These are phyloP conservation scores for Lactarius tabidus DNA, from an alignment of 768 basidiomycete genomes.

Conservation along the genomic window DNA sequence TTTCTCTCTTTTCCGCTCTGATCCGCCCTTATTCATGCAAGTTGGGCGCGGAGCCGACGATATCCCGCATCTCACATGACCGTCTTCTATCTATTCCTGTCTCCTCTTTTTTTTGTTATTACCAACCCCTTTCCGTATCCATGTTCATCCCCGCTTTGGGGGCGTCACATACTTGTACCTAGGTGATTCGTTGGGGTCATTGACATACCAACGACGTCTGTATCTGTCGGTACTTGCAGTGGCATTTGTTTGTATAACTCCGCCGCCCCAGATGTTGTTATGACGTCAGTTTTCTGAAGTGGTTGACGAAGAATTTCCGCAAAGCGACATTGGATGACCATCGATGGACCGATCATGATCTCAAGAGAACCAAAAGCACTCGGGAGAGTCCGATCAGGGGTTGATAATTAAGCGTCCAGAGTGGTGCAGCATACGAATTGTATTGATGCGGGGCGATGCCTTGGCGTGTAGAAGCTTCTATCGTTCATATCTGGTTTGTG, in stretches of 20 bases:
- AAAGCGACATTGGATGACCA: background rate
- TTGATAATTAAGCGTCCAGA: background rate
- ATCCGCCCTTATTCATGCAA: background rate
- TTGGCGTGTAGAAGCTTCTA: background rate
- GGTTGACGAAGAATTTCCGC: background rate
- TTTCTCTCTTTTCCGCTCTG: background rate
- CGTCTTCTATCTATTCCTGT: background rate
- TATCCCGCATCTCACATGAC: conserved; percentile 19
- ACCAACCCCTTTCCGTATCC: background rate
- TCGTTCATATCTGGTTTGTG: background rate
- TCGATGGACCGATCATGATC: background rate
- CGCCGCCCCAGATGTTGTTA: background rate
- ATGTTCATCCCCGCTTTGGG: background rate
- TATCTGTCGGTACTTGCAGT: background rate
- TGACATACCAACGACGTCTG: background rate
- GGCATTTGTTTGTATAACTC: background rate
- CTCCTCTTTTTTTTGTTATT: background rate
- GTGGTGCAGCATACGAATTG: background rate
- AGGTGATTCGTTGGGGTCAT: conserved; percentile 3
- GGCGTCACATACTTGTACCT: conserved; percentile 4
- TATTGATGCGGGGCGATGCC: background rate
- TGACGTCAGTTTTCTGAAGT: conserved; percentile 4
- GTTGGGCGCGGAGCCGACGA: conserved; percentile 12
- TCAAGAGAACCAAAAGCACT: background rate
- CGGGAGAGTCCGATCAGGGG: background rate